phyloP scores from a whole-genome alignment of 2,329 filamentous ascomycete genomes.

The Verticillium nonalfalfae region DNA sequence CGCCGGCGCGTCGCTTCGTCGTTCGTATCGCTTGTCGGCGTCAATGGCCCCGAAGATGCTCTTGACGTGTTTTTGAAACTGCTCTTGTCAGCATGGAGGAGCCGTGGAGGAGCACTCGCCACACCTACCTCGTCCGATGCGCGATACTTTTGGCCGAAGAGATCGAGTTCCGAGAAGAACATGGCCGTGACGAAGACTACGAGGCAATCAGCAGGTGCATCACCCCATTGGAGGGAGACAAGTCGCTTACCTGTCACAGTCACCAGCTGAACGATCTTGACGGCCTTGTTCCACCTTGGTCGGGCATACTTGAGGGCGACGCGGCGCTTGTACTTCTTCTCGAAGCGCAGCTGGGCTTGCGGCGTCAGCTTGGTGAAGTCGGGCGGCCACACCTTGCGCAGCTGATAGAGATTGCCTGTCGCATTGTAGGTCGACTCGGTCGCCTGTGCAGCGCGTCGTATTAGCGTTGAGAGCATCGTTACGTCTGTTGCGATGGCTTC shows the following conservation, averaged over 20 bases:
- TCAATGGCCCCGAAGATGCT: constrained; percentile 33
- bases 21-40: constrained; percentile 34
- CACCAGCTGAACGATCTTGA: constrained; percentile 58
- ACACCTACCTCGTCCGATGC: constrained; percentile 31
- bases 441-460: constrained; percentile 21
- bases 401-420: constrained; percentile 52
- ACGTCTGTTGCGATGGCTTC: neutral
- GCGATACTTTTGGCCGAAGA: constrained; percentile 34
- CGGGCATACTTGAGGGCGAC: constrained; percentile 54
- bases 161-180: constrained; percentile 37
- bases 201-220: neutral
- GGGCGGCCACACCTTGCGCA: constrained; percentile 72
- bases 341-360: constrained; percentile 71
- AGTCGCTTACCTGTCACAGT: constrained; percentile 46
- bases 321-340: constrained; percentile 71
- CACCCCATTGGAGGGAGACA: neutral
- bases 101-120: neutral
- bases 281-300: constrained; percentile 58
- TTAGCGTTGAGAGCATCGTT: constrained; percentile 26
- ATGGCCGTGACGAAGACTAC: constrained; percentile 8
- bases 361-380: constrained; percentile 63
- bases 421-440: constrained; percentile 21
- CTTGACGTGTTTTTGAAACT: constrained; percentile 29
- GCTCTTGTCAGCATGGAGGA: neutral
- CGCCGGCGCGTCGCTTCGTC: constrained; percentile 29